phyloP scores from a whole-genome alignment of 1,139 yeast genomes.

The Protomyces gravidus region DNA sequence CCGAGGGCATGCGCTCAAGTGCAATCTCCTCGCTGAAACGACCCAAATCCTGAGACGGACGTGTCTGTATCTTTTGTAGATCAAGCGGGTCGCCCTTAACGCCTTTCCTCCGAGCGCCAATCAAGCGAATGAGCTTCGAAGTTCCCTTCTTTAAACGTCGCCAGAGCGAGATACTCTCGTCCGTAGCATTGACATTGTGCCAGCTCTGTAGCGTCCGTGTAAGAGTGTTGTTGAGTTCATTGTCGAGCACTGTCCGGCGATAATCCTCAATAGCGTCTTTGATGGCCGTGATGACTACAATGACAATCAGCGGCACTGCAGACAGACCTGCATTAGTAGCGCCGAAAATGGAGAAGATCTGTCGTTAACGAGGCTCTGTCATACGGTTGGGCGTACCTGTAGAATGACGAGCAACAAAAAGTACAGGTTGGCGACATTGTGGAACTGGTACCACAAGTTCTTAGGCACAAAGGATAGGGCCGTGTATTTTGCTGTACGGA shows the following conservation, averaged over 20 bases:
- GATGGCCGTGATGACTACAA: constrained; percentile 78
- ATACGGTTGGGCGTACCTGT: constrained; percentile 45
- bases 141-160: constrained; percentile 56
- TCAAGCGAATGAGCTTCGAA: constrained; percentile 38
- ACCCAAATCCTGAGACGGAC: constrained; percentile 20
- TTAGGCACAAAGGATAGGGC: constrained; percentile 85
- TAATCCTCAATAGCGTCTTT: constrained; percentile 95
- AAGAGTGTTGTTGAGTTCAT: constrained; percentile 80
- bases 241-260: constrained; percentile 71
- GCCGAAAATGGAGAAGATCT: constrained; percentile 73
- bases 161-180: constrained; percentile 61
- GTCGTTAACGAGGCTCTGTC: not conserved
- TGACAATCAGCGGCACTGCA: constrained; percentile 90
- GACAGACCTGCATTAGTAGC: constrained; percentile 84
- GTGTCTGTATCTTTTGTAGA: constrained; percentile 25
- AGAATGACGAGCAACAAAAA: constrained; percentile 75
- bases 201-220: constrained; percentile 72
- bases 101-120: constrained; percentile 32
- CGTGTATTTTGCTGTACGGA: constrained; percentile 92
- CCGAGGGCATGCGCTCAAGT: constrained; percentile 17
- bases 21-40: constrained; percentile 24
- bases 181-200: constrained; percentile 71
- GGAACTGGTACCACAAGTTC: constrained; percentile 72
- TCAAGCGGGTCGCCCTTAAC: constrained; percentile 29
- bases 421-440: constrained; percentile 83